phyloP scores from a whole-genome alignment of 1,139 yeast species.

The Scheffersomyces segobiensis region DNA sequence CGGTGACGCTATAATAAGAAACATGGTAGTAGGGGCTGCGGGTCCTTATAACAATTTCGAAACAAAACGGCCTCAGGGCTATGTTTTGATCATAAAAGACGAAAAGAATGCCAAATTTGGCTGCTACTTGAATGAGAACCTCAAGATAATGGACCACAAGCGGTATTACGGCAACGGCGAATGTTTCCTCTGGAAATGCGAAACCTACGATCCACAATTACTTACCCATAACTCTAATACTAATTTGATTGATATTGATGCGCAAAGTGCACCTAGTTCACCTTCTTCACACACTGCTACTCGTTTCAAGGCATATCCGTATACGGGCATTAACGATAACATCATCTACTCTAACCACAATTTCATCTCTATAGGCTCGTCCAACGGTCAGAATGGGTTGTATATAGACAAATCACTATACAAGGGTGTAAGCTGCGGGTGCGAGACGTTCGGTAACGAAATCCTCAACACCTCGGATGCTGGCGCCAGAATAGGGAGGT shows the following conservation, averaged over 20 bases:
- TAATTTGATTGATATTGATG: not conserved
- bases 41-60: conserved; percentile 15
- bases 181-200: conserved; percentile 85
- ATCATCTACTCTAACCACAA: conserved; percentile 77
- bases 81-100: conserved; percentile 69
- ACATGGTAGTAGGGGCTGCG: conserved; percentile 28
- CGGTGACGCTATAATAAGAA: conserved; percentile 36
- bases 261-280: not conserved
- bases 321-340: conserved; percentile 87
- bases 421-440: conserved; percentile 74
- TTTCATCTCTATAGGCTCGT: conserved; percentile 87
- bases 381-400: conserved; percentile 85
- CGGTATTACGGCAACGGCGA: conserved; percentile 93
- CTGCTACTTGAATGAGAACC: conserved; percentile 74
- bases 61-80: conserved; percentile 56
- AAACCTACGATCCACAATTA: conserved; percentile 24
- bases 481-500: conserved; percentile 43
- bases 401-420: conserved; percentile 79
- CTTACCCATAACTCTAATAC: conserved; percentile 3
- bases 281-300: conserved; percentile 8
- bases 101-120: conserved; percentile 70
- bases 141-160: conserved; percentile 67
- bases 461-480: conserved; percentile 56
- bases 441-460: conserved; percentile 91
- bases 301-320: conserved; percentile 78